Conservation (phyloP, 1,284 basidiomycete genomes). For the Austropuccinia psidii region DNA sequence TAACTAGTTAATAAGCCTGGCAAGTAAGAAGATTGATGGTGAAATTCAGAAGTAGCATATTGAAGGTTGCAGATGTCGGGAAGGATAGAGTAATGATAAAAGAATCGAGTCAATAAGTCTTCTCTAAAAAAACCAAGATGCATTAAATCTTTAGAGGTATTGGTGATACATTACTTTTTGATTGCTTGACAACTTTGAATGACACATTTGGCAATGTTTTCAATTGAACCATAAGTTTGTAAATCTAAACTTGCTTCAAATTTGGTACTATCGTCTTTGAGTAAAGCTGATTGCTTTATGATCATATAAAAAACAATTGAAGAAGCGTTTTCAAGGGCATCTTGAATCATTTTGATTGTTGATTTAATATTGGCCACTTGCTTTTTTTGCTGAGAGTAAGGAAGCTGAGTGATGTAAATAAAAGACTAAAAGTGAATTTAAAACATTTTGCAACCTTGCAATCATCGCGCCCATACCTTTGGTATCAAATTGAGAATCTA, state of each 20-base stretch:
- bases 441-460: conserved; percentile 16
- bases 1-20: conserved; percentile 28
- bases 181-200: conserved; percentile 20
- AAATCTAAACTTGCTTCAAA: conserved; percentile 3
- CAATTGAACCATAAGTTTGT: conserved; percentile 25
- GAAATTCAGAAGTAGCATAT: conserved; percentile 11
- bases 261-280: background rate
- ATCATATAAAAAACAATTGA: conserved; percentile 25
- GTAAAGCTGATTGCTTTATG: conserved; percentile 1
- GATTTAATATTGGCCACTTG: no score
- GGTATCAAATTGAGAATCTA: conserved; percentile 17
- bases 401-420: conserved; percentile 11
- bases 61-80: conserved; percentile 21
- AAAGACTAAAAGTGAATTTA: conserved; percentile 12
- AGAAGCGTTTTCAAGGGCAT: conserved; percentile 20
- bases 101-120: conserved; percentile 12
- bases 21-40: conserved; percentile 23
- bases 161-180: conserved; percentile 9
- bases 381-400: background rate
- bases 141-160: background rate
- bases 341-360: conserved; percentile 9
- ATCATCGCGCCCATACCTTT: conserved; percentile 9
- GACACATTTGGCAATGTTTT: conserved; percentile 18
- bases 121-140: conserved; percentile 15
- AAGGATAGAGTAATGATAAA: conserved; percentile 28